Base-by-base conservation (phyloP, 331 rosid genomes). In the Stylosanthes scabra region DNA sequence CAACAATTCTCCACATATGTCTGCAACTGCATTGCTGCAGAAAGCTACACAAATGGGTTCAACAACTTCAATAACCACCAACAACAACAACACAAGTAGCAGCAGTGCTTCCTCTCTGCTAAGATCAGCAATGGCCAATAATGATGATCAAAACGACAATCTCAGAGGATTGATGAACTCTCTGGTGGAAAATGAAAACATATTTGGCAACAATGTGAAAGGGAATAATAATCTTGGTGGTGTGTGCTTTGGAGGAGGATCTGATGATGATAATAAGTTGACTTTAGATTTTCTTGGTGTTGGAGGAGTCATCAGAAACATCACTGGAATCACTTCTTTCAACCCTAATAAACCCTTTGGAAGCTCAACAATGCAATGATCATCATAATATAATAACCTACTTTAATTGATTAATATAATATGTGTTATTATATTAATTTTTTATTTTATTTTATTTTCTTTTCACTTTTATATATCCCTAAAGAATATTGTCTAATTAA, bases 281-380 rank as follows among this genome's bases (percentile, higher is more conserved):
- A 89, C 95, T 9, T 77, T 89, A 57, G 95, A 89, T 70, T 89
- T 89, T 83, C 86, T 89, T 15, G 95, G 95, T 9, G 95, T 89
- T 44, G 90, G 95, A 64, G 95, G 89, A 63, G 83, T 87, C 56
- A 90, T 89, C 56, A 83, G 91, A 68, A 89, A 89, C 79, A 79
- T 89, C 84, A 80, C 27, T 79, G 69, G 86, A 80, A 79, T 72
- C 95, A 34, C 39, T 34, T 34, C 39, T 34, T 34, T 34, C 39
- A 6, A 84, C 14, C 65, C 71, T 74, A 81, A 82, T 65, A 88
- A 88, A 80, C 81, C 73, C 14, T 90, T 81, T 72, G 83, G 90
- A 72, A 81, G 90, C 63, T 71, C 87, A 51, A 58, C 80, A 46
- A 47, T 88, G 46, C 83, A 81, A 62, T 81, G 58, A 64, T 40